Evolutionary conservation across 2,329 filamentous ascomycete genomes (phyloP).

Genomic region (Proliferodiscus dingleyae): DNA sequence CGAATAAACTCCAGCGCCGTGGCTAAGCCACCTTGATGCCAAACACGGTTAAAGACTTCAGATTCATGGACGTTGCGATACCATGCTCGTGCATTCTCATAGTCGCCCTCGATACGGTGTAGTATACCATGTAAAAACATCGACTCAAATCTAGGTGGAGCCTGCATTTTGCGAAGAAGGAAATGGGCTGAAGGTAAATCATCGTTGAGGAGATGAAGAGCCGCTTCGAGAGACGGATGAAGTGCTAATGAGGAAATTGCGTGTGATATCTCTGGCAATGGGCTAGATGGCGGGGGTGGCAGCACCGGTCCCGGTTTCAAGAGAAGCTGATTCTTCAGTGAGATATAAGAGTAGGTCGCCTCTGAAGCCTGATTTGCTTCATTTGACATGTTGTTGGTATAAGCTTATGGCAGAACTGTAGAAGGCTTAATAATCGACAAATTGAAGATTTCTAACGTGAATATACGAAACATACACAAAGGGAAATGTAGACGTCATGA

Average conservation of each 20-base stretch:
- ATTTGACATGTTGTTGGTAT: too few relatives aligned
- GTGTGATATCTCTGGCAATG: neutral
- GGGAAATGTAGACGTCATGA: too few relatives aligned
- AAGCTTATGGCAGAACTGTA: too few relatives aligned
- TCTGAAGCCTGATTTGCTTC: too few relatives aligned
- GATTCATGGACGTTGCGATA: slow-evolving; percentile 38
- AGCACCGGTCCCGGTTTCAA: slow-evolving; percentile 22
- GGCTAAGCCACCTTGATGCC: slow-evolving; percentile 30
- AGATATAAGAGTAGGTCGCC: neutral
- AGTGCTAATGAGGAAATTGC: slow-evolving; percentile 32
- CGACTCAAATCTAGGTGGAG: slow-evolving; percentile 41
- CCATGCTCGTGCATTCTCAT: slow-evolving; percentile 44
- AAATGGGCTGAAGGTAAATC: slow-evolving; percentile 48
- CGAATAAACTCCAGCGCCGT: slow-evolving; percentile 35
- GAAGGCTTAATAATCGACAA: too few relatives aligned
- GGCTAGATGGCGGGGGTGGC: slow-evolving; percentile 18
- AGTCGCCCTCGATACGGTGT: slow-evolving; percentile 47
- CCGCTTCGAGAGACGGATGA: slow-evolving; percentile 45
- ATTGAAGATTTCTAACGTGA: too few relatives aligned
- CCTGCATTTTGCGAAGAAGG: slow-evolving; percentile 47
- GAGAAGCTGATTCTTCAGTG: slow-evolving; percentile 1
- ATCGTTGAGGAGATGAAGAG: slow-evolving; percentile 46
- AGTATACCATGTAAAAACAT: slow-evolving; percentile 49
- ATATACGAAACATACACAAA: too few relatives aligned
- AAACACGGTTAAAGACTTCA: slow-evolving; percentile 33